Percentiles rank a stretch among this genome's conserved stretches.
phyloP scores from a whole-genome alignment of 2,329 filamentous ascomycete species.

The Fusarium proliferatum region DNA sequence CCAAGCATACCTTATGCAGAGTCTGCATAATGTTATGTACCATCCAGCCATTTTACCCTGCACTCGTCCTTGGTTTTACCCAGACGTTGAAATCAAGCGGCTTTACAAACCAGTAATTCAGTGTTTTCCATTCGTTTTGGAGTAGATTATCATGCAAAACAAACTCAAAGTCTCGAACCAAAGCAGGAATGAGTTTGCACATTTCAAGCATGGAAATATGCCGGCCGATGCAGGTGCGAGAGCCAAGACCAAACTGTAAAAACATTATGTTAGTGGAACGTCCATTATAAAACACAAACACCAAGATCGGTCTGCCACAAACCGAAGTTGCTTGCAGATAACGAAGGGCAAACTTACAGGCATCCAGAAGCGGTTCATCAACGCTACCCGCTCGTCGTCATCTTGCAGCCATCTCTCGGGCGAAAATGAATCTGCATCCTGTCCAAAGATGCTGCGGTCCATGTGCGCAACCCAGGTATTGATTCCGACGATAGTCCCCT shows the following conservation, averaged over 20 bases:
- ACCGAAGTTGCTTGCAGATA: accelerated
- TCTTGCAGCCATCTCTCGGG: neutral
- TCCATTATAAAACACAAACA: accelerated
- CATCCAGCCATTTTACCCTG: neutral
- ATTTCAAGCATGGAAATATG: neutral
- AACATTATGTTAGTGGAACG: accelerated
- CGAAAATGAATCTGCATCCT: neutral
- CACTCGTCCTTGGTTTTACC: neutral
- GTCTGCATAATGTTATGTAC: too few relatives aligned
- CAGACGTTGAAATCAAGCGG: neutral
- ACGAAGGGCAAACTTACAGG: neutral
- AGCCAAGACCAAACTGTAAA: accelerated
- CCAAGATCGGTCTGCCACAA: neutral
- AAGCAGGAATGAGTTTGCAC: neutral
- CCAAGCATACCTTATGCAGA: neutral
- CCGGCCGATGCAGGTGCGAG: accelerated
- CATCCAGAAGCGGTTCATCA: neutral
- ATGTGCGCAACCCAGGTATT: neutral
- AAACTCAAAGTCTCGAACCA: neutral
- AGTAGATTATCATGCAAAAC: neutral
- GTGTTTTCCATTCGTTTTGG: neutral
- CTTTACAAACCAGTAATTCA: neutral
- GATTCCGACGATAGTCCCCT: neutral
- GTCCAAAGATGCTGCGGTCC: neutral
- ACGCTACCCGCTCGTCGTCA: neutral